phyloP scores from a whole-genome alignment of 2,329 filamentous ascomycete species.

The Penicillium paneum region DNA sequence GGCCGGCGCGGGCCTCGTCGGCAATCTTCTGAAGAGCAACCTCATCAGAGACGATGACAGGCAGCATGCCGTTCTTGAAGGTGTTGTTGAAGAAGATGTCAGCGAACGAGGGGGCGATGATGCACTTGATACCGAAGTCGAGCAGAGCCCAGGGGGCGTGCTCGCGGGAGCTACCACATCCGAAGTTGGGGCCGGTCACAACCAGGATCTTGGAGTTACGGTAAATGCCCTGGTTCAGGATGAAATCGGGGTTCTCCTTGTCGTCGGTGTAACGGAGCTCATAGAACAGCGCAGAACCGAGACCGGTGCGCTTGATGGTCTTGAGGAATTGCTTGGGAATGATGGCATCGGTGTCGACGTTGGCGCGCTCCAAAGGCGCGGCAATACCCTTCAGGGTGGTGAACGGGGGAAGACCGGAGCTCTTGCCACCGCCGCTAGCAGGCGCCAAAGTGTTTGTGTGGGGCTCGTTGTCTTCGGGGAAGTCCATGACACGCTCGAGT shows the following conservation, averaged over 20 bases:
- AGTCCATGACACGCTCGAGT: conserved; percentile 61
- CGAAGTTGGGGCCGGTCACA: conserved; percentile 89
- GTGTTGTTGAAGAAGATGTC: conserved; percentile 99
- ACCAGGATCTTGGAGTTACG: conserved; percentile 83
- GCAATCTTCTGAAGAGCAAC: conserved; percentile 67
- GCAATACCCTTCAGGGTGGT: conserved; percentile 79
- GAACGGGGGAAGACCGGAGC: conserved; percentile 77
- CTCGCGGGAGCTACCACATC: conserved; percentile 87
- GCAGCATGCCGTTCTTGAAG: conserved; percentile 99
- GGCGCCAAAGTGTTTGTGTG: conserved; percentile 58
- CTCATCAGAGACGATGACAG: conserved; percentile 69
- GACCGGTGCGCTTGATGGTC: conserved; percentile 96
- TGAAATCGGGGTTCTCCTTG: conserved; percentile 72
- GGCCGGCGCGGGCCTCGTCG: conserved; percentile 71
- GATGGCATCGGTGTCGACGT: conserved; percentile 98
- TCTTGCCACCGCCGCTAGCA: conserved; percentile 32
- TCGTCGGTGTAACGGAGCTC: conserved; percentile 76
- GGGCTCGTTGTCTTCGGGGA: conserved; percentile 60
- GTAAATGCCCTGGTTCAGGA: conserved; percentile 89
- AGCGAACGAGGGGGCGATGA: conserved; percentile 83
- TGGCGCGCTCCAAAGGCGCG: conserved; percentile 80
- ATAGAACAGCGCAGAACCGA: conserved; percentile 84
- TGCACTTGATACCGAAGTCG: conserved; percentile 91
- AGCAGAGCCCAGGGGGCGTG: conserved; percentile 96
- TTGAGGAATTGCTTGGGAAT: conserved; percentile 99